Base-by-base conservation (phyloP, 108 stramenopile genomes). In the Stephanodiscus minutulus region DNA sequence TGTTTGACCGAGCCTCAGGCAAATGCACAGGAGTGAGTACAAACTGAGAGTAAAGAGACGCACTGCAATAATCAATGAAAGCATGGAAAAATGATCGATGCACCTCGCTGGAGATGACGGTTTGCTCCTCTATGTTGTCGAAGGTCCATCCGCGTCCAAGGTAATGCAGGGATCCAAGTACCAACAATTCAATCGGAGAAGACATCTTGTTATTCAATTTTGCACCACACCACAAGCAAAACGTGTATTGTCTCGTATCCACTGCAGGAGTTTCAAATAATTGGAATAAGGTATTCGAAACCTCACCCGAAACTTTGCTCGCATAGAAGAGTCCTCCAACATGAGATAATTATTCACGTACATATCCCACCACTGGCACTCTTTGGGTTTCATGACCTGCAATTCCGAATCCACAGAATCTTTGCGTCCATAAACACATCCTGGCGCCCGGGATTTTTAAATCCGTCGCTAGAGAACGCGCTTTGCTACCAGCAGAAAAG, bases 1-100 rank as follows among this genome's bases (percentile, higher is more conserved):
- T 48, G 43, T 68, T 52, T n/a, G 13, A n/a, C 3, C 17, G 10
- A 3, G 52, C 49, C 12, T 68, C 66, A 3, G 13, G 15, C 7
- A 17, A 9, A 54, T 31, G 22, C 6, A 20, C 11, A n/a, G 66
- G 66, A 54, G 66, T 25, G 17, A 22, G 10, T 7, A 68, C 66
- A 68, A 31, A 55, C 27, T 55, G 25, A 2, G 12, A 28, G 29
- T 68, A 54, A 33, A 68, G 52, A 1, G n/a, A 7, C 5, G 66
- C 31, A 17, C 52, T 54, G 13, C 66, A 52, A 31, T 55, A 68
- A 15, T 68, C 53, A 37, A 68, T 54, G 29, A 68, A 68, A 27
- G 11, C 1, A 7, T 68, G 49, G 55, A 68, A 35, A 8, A 68
- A 54, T 44, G 5, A 3, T 24, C 64, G 64, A 31, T 44, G 37